Evolutionary conservation across 1,284 basidiomycete genomes (phyloP).

Genomic region (Caloboletus firmus): DNA sequence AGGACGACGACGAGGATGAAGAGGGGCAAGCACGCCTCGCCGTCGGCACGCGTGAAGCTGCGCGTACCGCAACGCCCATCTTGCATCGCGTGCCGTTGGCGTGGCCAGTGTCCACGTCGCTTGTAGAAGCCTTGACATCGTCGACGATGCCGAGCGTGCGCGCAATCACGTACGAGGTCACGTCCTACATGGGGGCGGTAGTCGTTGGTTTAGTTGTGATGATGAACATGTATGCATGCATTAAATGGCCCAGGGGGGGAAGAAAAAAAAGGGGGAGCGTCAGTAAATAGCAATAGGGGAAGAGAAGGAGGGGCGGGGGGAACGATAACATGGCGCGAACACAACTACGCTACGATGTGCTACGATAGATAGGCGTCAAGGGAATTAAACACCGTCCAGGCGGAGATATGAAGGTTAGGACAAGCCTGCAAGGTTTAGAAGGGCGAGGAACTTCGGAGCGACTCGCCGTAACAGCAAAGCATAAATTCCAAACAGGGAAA

Average conservation of each 20-base stretch:
- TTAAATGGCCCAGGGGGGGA: background rate
- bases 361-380: slow-evolving; percentile 3
- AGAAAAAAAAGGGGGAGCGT: slow-evolving; percentile 1
- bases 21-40: background rate
- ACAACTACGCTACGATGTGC: slow-evolving; percentile 1
- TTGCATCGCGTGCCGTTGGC: background rate
- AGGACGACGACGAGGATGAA: background rate
- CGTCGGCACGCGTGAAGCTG: background rate
- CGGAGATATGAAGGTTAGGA: slow-evolving; percentile 17
- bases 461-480: slow-evolving; percentile 8
- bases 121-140: slow-evolving; percentile 66
- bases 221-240: background rate
- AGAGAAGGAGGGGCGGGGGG: background rate
- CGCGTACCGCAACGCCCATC: background rate
- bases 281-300: slow-evolving; percentile 9
- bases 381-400: background rate
- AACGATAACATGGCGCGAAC: background rate
- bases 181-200: slow-evolving; percentile 51
- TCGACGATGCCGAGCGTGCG: slow-evolving; percentile 76
- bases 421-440: background rate
- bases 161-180: slow-evolving; percentile 79
- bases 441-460: slow-evolving; percentile 11
- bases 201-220: slow-evolving; percentile 6
- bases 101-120: slow-evolving; percentile 40
- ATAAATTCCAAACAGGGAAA: slow-evolving; percentile 1